phyloP scores from a whole-genome alignment of 1,139 yeast species.

The Magnusiomyces magnusii region DNA sequence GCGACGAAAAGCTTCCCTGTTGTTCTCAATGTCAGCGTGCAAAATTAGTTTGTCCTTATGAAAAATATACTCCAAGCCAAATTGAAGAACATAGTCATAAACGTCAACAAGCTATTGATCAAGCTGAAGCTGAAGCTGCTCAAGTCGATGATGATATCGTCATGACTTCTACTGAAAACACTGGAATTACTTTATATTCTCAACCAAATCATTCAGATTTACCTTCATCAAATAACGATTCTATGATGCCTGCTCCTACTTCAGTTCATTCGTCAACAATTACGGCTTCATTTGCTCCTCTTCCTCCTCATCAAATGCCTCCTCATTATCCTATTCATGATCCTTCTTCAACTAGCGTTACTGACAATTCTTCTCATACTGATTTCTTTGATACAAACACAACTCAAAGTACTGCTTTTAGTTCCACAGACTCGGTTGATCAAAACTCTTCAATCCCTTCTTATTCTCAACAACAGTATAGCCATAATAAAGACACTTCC shows the following conservation, averaged over 20 bases:
- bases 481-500: neutral
- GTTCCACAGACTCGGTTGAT: neutral
- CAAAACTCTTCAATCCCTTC: neutral
- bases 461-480: neutral
- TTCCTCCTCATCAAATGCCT: neutral
- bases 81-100: conserved; percentile 15
- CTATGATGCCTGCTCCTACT: neutral
- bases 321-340: neutral
- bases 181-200: neutral
- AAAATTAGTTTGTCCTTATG: conserved; percentile 33
- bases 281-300: neutral
- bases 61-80: conserved; percentile 24
- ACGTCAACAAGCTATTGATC: conserved; percentile 6
- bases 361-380: neutral
- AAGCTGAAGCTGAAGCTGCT: conserved; percentile 5
- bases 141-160: neutral
- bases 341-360: too few relatives aligned
- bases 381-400: neutral
- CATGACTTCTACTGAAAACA: neutral
- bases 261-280: neutral
- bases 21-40: conserved; percentile 57
- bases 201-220: neutral
- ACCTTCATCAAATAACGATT: neutral
- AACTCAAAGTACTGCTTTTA: neutral
- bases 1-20: conserved; percentile 57